A percentile compares a stretch with the other conserved stretches of the same genome.
Conservation (phyloP, 352 stramenopile species). For the Saprolegnia diclina region DNA sequence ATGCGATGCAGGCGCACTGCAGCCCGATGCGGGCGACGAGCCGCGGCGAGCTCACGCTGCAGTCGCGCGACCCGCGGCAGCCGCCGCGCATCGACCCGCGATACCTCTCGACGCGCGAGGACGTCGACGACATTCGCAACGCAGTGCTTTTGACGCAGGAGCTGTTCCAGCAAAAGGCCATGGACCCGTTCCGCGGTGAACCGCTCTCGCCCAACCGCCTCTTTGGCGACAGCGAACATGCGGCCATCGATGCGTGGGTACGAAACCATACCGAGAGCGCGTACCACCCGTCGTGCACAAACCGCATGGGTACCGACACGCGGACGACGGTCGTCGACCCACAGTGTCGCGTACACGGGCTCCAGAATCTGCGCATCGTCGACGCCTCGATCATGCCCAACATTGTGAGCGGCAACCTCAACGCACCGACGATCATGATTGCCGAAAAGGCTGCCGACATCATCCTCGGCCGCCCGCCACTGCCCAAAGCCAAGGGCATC, state of each 20-base stretch:
- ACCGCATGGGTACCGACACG: constrained; percentile 75
- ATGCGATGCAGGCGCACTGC: constrained; percentile 85
- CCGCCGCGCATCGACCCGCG: constrained; percentile 84
- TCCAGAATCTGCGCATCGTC: constrained; percentile 84
- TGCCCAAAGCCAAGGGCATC: constrained; percentile 58
- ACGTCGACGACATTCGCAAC: constrained; percentile 71
- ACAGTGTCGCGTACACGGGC: constrained; percentile 72
- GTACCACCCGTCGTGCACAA: constrained; percentile 87
- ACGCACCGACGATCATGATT: constrained; percentile 91
- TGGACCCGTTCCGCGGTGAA: constrained; percentile 79
- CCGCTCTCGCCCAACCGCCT: constrained; percentile 58
- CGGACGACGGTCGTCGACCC: constrained; percentile 85
- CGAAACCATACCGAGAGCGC: constrained; percentile 77
- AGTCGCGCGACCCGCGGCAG: constrained; percentile 64
- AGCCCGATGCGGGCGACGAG: constrained; percentile 85
- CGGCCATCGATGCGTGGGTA: constrained; percentile 81
- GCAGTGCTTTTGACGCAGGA: constrained; percentile 76
- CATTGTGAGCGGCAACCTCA: constrained; percentile 92
- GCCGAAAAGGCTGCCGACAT: constrained; percentile 91
- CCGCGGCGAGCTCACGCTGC: constrained; percentile 74
- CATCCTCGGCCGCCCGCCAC: constrained; percentile 68
- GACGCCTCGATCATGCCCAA: constrained; percentile 93
- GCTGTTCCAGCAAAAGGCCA: constrained; percentile 81
- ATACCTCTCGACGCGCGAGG: constrained; percentile 77
- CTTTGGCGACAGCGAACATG: constrained; percentile 49